Evolutionary conservation across 805 yeast species (phyloP), one percentile per base, ranked within the genome.

Genomic region (Teunomyces funiuensis): DNA sequence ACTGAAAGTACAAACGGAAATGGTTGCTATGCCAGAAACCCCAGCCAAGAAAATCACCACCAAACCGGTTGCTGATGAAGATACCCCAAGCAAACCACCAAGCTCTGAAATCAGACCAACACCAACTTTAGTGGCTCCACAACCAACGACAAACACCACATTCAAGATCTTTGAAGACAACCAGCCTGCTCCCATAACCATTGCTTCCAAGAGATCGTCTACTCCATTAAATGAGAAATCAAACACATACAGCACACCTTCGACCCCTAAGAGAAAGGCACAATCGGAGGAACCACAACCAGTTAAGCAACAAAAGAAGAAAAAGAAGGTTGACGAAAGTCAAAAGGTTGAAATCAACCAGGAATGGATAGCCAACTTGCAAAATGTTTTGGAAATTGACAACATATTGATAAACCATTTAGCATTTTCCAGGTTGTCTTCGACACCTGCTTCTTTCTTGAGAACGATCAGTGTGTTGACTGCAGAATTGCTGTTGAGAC

Each of bases 341-440:
- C 45, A 52, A 31, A 49, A 60, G 36, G 61, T 59, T 42, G 60
- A 53, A 40, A 51, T 59, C 46, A 54, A 57, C 50, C 66, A 58
- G 43, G 38, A 41, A 20, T 45, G 51, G 42, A 33, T 47, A 10
- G 39, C 41, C 19, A 41, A 44, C n/a, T 60, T 78, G 14, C 54
- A 67, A 4, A 74, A 76, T 33, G 54, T 78, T 33, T 66, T 62
- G 2, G 82, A 80, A 36, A 68, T 88, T 36, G 75, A 75, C 39
- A 83, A 84, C 58, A 74, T 88, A 8, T 67, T 89, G 37, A 75
- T 81, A 34, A 93, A 93, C 57, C 93, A 88, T 60, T 71, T 91
- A 44, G 97, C 98, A 11, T 93, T 86, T 63, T 86, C 97, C 4
- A 77, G 96, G 43, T 74, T 88, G 16, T 79, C 89, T 17, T 90